phyloP scores from a whole-genome alignment of 352 stramenopile genomes.

The Phytophthora aleatoria region DNA sequence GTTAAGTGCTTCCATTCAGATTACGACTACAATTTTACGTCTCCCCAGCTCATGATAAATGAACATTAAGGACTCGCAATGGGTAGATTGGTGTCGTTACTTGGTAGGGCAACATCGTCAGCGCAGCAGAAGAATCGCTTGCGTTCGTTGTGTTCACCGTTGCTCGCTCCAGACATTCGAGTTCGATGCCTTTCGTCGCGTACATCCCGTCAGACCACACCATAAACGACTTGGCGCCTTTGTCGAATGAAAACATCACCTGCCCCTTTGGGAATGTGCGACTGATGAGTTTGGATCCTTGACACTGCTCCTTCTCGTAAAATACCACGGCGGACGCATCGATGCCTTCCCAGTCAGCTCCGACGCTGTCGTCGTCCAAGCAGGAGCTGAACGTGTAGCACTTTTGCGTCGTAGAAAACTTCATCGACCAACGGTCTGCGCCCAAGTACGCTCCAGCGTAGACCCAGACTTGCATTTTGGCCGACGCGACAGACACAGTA shows the following conservation, averaged over 20 bases:
- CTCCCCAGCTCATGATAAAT: too few species aligned
- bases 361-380: conserved; percentile 5
- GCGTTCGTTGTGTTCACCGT: conserved; percentile 7
- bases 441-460: conserved; percentile 8
- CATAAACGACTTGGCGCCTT: conserved; percentile 31
- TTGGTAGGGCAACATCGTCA: background rate
- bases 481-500: background rate
- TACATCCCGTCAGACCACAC: conserved; percentile 27
- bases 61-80: too few species aligned
- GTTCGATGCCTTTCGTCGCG: conserved; percentile 15
- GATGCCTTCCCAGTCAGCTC: conserved; percentile 18
- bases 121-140: background rate
- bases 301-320: conserved; percentile 25
- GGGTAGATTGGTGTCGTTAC: background rate
- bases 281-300: conserved; percentile 16
- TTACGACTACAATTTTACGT: too few species aligned
- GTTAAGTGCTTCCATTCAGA: too few species aligned
- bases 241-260: conserved; percentile 18
- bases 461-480: conserved; percentile 20
- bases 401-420: conserved; percentile 27
- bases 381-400: conserved; percentile 29
- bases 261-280: conserved; percentile 11
- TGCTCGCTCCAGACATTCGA: conserved; percentile 19
- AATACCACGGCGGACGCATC: conserved; percentile 13
- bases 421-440: conserved; percentile 13